Base-by-base conservation (phyloP, 805 yeast genomes). In the Hanseniaspora valbyensis region DNA sequence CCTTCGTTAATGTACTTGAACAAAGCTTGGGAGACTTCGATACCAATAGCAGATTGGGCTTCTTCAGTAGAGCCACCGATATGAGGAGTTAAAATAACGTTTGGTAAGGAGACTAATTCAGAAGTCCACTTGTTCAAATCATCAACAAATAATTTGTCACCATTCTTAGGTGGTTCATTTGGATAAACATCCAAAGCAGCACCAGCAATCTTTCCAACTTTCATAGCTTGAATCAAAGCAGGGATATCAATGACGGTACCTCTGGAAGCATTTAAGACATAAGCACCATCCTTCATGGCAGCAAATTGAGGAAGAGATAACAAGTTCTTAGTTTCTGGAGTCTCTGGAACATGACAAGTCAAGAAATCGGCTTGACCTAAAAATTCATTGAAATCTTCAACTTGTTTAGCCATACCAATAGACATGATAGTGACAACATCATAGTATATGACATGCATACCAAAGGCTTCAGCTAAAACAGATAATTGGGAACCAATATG, bases 51-150 rank as follows among this genome's bases (percentile, higher is more conserved):
- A 52, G 85, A 76, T 75, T 92, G 98, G 34, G 98, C 98, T 74
- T 92, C 98, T 69, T 90, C 97, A 43, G 98, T 92, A 46, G 96
- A 88, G 58, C 98, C 98, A 70, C 98, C 98, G 59, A 92, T 92
- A 66, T 92, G 98, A 30, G 98, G 98, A 50, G 97, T 82, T 62
- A 92, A 75, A 57, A 92, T 88, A 55, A 90, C 79, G 69, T 92
- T 92, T 70, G 89, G 80, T 65, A 88, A 75, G 10, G 83, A 71
- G 58, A 80, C 75, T 59, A 92, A 76, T 65, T 89, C 96, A 30
- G 85, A 72, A 55, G 84, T 76, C 89, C 95, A 92, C 38, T 71
- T 59, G 70, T 90, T 90, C 64, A 92, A 75, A 38, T 75, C 75
- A 65, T 83, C 75, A 60, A 64, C 71, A 72, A 89, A 92, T 58